A percentile compares a stretch with the other conserved stretches of the same genome.
These are phyloP conservation scores for Decorospora gaudefroyi DNA, from an alignment of 2,329 filamentous ascomycete species.

Conservation along the genomic window DNA sequence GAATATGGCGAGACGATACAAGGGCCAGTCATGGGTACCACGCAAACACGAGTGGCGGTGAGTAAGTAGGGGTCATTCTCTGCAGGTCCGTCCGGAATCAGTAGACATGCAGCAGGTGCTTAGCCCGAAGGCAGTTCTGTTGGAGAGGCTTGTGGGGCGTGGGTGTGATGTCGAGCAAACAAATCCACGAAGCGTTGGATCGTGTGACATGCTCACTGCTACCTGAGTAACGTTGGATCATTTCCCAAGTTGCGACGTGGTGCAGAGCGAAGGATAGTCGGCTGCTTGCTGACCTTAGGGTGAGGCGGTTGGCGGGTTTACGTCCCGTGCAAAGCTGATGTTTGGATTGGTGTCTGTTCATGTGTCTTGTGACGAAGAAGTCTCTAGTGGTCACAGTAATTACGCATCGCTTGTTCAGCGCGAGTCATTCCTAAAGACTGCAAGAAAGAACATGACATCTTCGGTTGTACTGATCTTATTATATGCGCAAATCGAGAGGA, in stretches of 20 bases:
- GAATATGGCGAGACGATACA: background rate
- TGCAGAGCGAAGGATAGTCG: background rate
- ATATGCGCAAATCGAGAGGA: no score
- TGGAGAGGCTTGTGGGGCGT: slow-evolving; percentile 3
- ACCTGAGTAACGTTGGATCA: background rate
- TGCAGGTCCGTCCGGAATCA: slow-evolving; percentile 9
- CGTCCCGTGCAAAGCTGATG: background rate
- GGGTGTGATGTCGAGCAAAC: slow-evolving; percentile 12
- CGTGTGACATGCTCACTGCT: slow-evolving; percentile 3
- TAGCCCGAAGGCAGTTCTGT: background rate
- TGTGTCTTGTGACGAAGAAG: no score
- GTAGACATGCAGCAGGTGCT: slow-evolving; percentile 1
- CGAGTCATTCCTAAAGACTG: background rate
- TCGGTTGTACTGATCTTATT: background rate
- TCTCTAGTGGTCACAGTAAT: no score
- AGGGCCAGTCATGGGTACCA: slow-evolving; percentile 2
- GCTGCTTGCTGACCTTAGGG: slow-evolving; percentile 1
- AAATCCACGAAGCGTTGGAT: background rate
- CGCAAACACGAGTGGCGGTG: slow-evolving; percentile 20
- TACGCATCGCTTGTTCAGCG: no score
- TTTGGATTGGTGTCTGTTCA: background rate
- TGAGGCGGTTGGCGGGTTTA: background rate
- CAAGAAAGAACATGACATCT: background rate
- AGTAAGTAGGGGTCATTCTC: slow-evolving; percentile 3
- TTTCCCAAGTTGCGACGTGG: background rate